Evolutionary conservation across 2,329 filamentous ascomycete species (phyloP).

Genomic region (Colletotrichum somersetense): DNA sequence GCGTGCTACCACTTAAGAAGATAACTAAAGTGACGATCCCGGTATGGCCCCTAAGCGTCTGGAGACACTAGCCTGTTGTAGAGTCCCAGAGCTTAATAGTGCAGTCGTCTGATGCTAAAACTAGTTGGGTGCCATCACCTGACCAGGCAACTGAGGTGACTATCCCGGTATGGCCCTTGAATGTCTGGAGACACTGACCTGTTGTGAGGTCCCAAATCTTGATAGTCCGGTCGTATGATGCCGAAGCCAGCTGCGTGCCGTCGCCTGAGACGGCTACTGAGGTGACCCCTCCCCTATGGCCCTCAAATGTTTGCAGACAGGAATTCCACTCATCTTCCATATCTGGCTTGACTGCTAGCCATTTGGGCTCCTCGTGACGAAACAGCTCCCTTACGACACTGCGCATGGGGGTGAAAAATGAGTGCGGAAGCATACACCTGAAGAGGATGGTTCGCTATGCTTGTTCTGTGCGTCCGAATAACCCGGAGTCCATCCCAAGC

Average conservation of each 20-base stretch:
- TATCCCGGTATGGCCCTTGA: fast-evolving
- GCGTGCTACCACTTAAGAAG: too few species aligned
- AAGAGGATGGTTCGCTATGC: neutral
- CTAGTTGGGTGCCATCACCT: neutral
- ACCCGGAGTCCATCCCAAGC: neutral
- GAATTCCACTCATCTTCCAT: neutral
- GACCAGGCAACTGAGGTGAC: neutral
- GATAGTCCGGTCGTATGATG: fast-evolving
- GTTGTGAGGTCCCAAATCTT: neutral
- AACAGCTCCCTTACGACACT: neutral
- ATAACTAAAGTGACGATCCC: fast-evolving
- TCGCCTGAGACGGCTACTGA: neutral
- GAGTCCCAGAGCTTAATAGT: neutral
- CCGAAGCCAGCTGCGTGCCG: neutral
- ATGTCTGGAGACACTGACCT: neutral
- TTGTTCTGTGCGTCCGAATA: neutral
- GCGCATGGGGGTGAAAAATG: neutral
- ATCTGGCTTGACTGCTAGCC: neutral
- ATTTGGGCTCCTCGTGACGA: neutral
- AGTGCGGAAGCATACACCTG: neutral
- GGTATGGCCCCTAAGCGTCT: neutral
- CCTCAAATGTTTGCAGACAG: neutral
- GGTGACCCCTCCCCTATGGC: neutral
- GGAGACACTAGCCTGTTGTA: neutral
- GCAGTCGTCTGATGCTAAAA: neutral